phyloP scores from a whole-genome alignment of 2,329 filamentous ascomycete genomes.

The Chaetomiaceae sp. region DNA sequence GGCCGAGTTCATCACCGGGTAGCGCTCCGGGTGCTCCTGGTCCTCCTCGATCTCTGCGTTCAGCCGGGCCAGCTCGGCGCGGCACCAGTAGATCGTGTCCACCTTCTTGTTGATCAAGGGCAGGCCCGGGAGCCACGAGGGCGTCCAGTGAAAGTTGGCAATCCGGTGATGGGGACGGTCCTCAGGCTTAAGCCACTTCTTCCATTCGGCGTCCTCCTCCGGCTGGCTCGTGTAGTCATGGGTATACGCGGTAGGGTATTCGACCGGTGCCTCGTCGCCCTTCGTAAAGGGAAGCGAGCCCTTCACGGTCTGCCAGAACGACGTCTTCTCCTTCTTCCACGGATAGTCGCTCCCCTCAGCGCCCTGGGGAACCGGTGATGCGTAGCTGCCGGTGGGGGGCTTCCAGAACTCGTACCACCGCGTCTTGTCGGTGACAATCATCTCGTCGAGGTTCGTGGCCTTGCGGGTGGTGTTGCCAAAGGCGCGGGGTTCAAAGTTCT shows the following conservation, averaged over 20 bases:
- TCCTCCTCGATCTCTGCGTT: constrained; percentile 91
- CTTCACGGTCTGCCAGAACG: constrained; percentile 47
- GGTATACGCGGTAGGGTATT: constrained; percentile 61
- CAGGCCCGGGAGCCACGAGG: constrained; percentile 68
- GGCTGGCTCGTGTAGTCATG: constrained; percentile 53
- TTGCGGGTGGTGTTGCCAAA: constrained; percentile 49
- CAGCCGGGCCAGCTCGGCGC: constrained; percentile 75
- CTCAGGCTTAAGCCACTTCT: constrained; percentile 71
- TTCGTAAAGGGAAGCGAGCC: constrained; percentile 44
- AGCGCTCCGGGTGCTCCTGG: constrained; percentile 77
- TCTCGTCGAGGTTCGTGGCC: constrained; percentile 42
- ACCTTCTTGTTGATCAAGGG: constrained; percentile 82
- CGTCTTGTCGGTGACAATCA: constrained; percentile 40
- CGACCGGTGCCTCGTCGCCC: constrained; percentile 36
- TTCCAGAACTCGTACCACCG: constrained; percentile 62
- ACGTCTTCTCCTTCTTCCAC: constrained; percentile 39
- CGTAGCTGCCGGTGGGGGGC: constrained; percentile 53
- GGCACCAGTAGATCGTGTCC: constrained; percentile 89
- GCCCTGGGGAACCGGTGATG: constrained; percentile 55
- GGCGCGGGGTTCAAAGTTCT: constrained; percentile 26
- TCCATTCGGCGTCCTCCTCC: constrained; percentile 66
- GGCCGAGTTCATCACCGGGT: constrained; percentile 88
- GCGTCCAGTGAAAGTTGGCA: constrained; percentile 50
- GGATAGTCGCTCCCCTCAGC: constrained; percentile 40
- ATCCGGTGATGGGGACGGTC: constrained; percentile 81